Conservation (phyloP, 2,329 filamentous ascomycete genomes). For the Talaromyces sp. region DNA sequence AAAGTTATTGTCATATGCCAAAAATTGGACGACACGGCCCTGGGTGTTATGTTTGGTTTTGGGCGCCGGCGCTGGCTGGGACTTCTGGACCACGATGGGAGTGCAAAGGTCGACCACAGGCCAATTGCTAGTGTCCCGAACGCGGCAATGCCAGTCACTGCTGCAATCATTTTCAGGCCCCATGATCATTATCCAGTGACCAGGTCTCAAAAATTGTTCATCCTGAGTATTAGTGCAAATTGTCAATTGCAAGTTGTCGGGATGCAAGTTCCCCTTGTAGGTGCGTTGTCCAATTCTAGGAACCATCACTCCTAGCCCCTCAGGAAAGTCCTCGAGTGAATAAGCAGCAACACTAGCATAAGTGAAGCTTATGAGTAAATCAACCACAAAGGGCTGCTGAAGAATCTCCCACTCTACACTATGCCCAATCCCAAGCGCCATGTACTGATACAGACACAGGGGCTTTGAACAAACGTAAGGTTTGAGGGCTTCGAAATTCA, state of each 20-base stretch:
- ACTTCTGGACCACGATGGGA: constrained; percentile 15
- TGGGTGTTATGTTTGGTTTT: background rate
- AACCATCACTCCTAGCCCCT: constrained; percentile 51
- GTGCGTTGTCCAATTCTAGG: constrained; percentile 25
- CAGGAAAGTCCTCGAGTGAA: constrained; percentile 50
- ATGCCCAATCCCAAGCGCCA: constrained; percentile 77
- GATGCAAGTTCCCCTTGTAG: background rate
- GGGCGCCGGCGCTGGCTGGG: background rate
- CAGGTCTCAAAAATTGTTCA: constrained; percentile 34
- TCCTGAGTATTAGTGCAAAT: background rate
- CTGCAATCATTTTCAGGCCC: background rate
- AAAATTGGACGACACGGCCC: constrained; percentile 15
- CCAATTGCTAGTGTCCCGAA: constrained; percentile 41
- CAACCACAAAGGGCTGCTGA: constrained; percentile 73
- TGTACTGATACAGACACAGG: constrained; percentile 83
- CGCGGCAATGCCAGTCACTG: constrained; percentile 43
- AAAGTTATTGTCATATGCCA: constrained; percentile 34
- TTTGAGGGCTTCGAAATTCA: constrained; percentile 52
- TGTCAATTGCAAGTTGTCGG: background rate
- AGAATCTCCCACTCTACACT: constrained; percentile 80
- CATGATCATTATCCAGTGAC: constrained; percentile 50
- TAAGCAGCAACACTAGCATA: constrained; percentile 51
- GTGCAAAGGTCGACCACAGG: constrained; percentile 37
- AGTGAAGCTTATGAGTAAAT: constrained; percentile 78
- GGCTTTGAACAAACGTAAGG: constrained; percentile 67